These are phyloP conservation scores for Rhypophila decipiens DNA, from an alignment of 495 filamentous ascomycete genomes.

Conservation along the genomic window DNA sequence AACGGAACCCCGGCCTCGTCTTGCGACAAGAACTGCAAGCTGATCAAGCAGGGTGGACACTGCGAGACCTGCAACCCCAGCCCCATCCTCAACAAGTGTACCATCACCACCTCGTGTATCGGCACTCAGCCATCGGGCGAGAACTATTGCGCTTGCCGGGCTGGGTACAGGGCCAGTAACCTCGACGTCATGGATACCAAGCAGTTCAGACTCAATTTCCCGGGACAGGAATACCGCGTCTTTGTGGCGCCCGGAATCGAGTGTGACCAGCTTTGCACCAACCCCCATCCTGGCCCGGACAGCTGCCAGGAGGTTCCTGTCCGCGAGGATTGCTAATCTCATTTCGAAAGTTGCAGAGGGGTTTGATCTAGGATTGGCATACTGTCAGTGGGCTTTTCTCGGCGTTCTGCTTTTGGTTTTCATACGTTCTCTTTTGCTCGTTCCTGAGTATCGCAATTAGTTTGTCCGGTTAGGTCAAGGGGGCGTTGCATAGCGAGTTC, in stretches of 20 bases:
- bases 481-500: no score
- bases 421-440: no score
- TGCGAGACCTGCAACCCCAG: constrained; percentile 17
- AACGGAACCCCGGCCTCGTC: constrained; percentile 10
- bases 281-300: constrained; percentile 9
- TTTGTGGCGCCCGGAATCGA: constrained; percentile 19
- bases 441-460: no score
- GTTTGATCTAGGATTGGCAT: no score
- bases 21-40: constrained; percentile 9
- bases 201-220: constrained; percentile 14
- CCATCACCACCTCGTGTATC: constrained; percentile 20
- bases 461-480: no score
- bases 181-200: constrained; percentile 11
- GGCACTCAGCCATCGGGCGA: not conserved
- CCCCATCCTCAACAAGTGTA: constrained; percentile 20
- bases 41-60: not conserved
- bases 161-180: constrained; percentile 14
- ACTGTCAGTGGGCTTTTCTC: no score
- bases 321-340: constrained; percentile 11
- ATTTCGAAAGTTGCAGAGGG: no score
- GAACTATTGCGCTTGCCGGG: constrained; percentile 18
- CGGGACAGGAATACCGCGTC: constrained; percentile 15
- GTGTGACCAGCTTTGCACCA: constrained; percentile 15
- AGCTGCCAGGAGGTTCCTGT: constrained; percentile 18
- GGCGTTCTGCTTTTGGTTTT: no score